These are phyloP conservation scores for Wolfiporia cocos DNA, from an alignment of 1,284 basidiomycete genomes.

Conservation along the genomic window DNA sequence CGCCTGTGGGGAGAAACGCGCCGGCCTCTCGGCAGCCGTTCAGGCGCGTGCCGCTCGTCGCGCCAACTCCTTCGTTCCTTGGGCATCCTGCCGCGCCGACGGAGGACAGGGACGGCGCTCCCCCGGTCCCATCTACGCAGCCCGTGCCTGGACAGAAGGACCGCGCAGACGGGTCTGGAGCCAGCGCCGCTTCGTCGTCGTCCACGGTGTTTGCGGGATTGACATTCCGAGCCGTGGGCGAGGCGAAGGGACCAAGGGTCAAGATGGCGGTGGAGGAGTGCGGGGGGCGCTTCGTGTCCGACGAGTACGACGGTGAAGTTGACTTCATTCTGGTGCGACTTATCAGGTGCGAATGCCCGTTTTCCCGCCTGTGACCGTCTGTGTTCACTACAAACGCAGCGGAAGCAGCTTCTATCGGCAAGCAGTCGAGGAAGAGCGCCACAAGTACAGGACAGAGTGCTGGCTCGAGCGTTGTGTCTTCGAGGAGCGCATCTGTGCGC, in stretches of 20 bases:
- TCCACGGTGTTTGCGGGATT: constrained; percentile 42
- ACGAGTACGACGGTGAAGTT: constrained; percentile 42
- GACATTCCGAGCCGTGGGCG: constrained; percentile 54
- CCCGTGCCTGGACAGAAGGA: too few relatives aligned
- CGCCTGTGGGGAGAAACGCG: constrained; percentile 27
- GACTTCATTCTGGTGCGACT: constrained; percentile 66
- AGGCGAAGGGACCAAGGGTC: constrained; percentile 52
- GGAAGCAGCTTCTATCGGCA: constrained; percentile 60
- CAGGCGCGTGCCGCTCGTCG: constrained; percentile 25
- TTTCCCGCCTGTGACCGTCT: too few relatives aligned
- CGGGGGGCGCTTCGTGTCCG: constrained; percentile 44
- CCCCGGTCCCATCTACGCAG: too few relatives aligned
- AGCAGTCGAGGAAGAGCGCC: constrained; percentile 33
- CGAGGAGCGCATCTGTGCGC: constrained; percentile 53
- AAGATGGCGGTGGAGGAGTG: constrained; percentile 48
- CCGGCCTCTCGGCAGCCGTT: constrained; percentile 41
- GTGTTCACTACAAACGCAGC: constrained; percentile 31
- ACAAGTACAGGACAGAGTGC: constrained; percentile 72
- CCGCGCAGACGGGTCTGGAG: not conserved
- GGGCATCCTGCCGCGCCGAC: constrained; percentile 6
- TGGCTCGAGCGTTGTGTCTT: constrained; percentile 77
- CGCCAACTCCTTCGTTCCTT: constrained; percentile 13
- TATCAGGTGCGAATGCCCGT: constrained; percentile 52
- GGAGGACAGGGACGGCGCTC: not conserved
- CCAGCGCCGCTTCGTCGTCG: not conserved